phyloP scores from a whole-genome alignment of 306 rosid species.

The Crataegus laevigata region DNA sequence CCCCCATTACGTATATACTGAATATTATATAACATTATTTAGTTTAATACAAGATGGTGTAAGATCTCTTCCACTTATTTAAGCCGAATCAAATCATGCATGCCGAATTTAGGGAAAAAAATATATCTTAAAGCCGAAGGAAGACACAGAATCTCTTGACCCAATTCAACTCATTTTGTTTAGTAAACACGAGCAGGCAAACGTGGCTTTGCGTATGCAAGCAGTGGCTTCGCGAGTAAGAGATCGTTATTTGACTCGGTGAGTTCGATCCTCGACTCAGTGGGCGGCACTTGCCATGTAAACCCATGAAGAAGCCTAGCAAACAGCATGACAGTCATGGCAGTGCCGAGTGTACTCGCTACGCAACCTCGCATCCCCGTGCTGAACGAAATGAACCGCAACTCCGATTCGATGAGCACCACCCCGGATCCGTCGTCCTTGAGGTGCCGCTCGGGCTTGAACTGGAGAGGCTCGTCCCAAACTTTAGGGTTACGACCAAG shows the following conservation, averaged over 20 bases:
- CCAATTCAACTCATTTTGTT: background rate
- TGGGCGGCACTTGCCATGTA: constrained; percentile 18
- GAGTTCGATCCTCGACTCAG: background rate
- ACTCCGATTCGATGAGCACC: background rate
- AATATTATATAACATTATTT: too few species aligned
- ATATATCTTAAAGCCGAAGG: background rate
- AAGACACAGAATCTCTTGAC: background rate
- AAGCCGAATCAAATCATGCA: background rate
- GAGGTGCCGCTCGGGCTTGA: background rate
- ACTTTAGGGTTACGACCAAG: constrained; percentile 26
- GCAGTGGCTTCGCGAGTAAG: background rate
- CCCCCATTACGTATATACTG: background rate
- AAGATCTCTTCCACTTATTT: too few species aligned
- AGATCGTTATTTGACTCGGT: background rate
- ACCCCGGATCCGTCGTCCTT: background rate
- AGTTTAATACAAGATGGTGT: background rate
- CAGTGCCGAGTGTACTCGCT: constrained; percentile 19
- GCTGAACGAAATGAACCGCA: background rate
- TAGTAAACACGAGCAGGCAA: background rate
- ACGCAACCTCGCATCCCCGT: constrained; percentile 19
- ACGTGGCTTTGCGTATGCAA: background rate
- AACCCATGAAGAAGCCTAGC: constrained; percentile 32
- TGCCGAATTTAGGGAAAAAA: background rate
- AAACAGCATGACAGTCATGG: constrained; percentile 23
- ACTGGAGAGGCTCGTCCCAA: constrained; percentile 22